Evolutionary conservation across 148 eudicot species (phyloP).

Genomic region (Camellia granthamiana): DNA sequence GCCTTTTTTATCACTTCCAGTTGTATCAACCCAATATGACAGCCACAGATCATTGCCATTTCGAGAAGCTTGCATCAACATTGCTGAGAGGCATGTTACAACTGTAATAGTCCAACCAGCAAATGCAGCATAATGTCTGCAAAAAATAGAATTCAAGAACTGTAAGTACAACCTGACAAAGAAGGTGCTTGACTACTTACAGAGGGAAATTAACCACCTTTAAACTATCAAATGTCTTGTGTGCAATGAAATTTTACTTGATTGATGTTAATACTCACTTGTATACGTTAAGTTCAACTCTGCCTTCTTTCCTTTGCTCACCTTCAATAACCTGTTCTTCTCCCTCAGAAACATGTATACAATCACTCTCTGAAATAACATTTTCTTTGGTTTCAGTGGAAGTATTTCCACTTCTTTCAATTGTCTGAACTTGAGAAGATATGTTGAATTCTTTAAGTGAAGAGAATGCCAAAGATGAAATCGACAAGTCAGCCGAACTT

Average conservation of each 20-base stretch:
- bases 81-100: conserved; percentile 66
- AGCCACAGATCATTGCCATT: conserved; percentile 97
- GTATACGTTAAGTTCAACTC: conserved; percentile 73
- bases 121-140: conserved; percentile 90
- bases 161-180: conserved; percentile 3
- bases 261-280: conserved; percentile 41
- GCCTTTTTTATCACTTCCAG: conserved; percentile 41
- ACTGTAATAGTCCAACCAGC: conserved; percentile 73
- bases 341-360: conserved; percentile 35
- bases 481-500: conserved; percentile 52
- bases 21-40: conserved; percentile 91
- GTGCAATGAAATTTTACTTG: conserved; percentile 8
- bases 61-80: conserved; percentile 92
- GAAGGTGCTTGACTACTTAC: not conserved
- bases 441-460: conserved; percentile 30
- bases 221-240: not conserved
- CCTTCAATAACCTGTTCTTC: conserved; percentile 40
- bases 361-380: conserved; percentile 32
- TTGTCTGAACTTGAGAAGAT: conserved; percentile 28
- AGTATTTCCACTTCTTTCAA: conserved; percentile 28
- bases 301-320: conserved; percentile 86
- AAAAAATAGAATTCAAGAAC: conserved; percentile 13
- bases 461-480: conserved; percentile 40
- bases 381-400: conserved; percentile 17
- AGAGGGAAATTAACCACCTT: not conserved